Base-by-base conservation (phyloP, 768 basidiomycete species). In the Trametes elegans region DNA sequence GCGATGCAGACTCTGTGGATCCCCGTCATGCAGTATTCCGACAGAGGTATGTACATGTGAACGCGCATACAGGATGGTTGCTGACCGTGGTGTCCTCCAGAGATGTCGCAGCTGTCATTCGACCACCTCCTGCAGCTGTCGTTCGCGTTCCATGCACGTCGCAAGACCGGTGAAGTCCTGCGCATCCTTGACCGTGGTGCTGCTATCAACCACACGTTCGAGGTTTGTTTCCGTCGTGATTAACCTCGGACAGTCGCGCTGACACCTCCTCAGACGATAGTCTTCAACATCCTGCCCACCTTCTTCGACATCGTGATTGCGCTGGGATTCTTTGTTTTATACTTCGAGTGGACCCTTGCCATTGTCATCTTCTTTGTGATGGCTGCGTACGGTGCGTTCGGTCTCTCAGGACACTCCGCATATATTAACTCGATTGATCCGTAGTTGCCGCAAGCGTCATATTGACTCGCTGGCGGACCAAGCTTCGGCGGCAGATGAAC, bases 11-110 rank as follows among this genome's bases (percentile, higher is more conserved):
- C 80, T 27, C 75, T 93, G 3, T 95, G 92, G 89, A 80, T 87
- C 2, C 90, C 93, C 1, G 88, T 98, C 38, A 88, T 93, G 81
- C 91, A 93, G 70, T 90, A 84, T 67, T 90, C 89, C 0, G 91
- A 95, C 66, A 74, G 86, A 63, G 81, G 82, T 80, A 59, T 55
- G 73, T 39, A 3, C 38, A 18, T 9, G 13, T 5, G 21, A 38
- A 16, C 9, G 18, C 34, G 10, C 16, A 8, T 4, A 13, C 10
- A 16, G n/a, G 7, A 14, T 16, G 7, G 24, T 3, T n/a, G 13
- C 31, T 38, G 36, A 18, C 45, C 40, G 28, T 38, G 43, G 19
- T 50, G 16, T 50, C 28, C 14, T 50, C 41, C 61, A 85, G 90
- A 91, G 70, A 94, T 96, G 92, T 87, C 87, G 1, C 79, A 84